Evolutionary conservation across 2,329 filamentous ascomycete genomes (phyloP).

Genomic region (Periconia macrospinosa): DNA sequence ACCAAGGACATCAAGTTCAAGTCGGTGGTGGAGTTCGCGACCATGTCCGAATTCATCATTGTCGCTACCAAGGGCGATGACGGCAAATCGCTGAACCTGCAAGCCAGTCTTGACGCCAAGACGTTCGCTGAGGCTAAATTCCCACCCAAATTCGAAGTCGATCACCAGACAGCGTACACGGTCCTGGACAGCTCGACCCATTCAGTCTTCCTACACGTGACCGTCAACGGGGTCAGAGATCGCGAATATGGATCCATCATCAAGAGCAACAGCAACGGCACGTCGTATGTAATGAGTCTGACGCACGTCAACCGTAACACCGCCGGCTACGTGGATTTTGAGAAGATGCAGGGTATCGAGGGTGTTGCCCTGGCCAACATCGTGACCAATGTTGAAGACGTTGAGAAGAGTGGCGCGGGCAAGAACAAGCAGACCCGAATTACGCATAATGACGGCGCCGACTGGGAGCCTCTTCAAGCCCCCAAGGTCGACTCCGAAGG

Average conservation of each 20-base stretch:
- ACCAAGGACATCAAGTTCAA: slow-evolving; percentile 64
- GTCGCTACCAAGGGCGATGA: slow-evolving; percentile 73
- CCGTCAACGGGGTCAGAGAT: slow-evolving; percentile 66
- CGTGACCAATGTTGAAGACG: slow-evolving; percentile 72
- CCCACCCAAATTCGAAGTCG: slow-evolving; percentile 79
- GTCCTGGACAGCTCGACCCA: slow-evolving; percentile 94
- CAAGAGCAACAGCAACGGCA: slow-evolving; percentile 98
- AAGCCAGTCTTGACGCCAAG: slow-evolving; percentile 82
- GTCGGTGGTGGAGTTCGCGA: slow-evolving; percentile 82
- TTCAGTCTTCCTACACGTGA: slow-evolving; percentile 91
- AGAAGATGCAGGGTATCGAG: slow-evolving; percentile 91
- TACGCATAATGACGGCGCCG: slow-evolving; percentile 91
- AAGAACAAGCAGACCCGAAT: slow-evolving; percentile 91
- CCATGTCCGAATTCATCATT: slow-evolving; percentile 95
- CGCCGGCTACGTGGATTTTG: slow-evolving; percentile 84
- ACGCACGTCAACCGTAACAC: slow-evolving; percentile 79
- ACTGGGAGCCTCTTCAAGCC: slow-evolving; percentile 79
- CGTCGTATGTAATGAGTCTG: slow-evolving; percentile 86
- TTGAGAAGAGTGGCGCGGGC: slow-evolving; percentile 61
- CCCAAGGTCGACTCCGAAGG: slow-evolving; percentile 71
- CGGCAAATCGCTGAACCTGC: slow-evolving; percentile 70
- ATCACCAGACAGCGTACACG: slow-evolving; percentile 82
- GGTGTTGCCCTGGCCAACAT: slow-evolving; percentile 87
- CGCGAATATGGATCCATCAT: slow-evolving; percentile 82
- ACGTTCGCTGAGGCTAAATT: slow-evolving; percentile 83